Conservation (phyloP, 2,329 filamentous ascomycete species). For the Ophiostoma perfectum region DNA sequence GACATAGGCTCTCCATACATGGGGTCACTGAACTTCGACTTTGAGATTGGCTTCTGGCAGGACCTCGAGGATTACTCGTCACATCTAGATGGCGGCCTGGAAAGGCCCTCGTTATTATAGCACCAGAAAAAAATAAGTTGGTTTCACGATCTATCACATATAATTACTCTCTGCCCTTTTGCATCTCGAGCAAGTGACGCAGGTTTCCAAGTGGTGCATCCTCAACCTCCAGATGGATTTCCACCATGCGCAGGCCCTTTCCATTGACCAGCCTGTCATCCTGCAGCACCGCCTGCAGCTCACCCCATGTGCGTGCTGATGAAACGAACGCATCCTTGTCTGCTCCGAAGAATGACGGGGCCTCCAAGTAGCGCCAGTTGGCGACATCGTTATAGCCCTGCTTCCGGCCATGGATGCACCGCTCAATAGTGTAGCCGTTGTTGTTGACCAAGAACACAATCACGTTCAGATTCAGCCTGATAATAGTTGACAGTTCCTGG, state of each 20-base stretch:
- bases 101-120: not conserved
- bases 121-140: not conserved
- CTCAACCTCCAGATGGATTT: constrained; percentile 10
- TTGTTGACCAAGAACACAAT: constrained; percentile 13
- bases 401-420: constrained; percentile 11
- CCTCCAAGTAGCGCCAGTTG: constrained; percentile 14
- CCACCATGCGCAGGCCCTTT: constrained; percentile 10
- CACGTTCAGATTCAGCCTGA: not conserved
- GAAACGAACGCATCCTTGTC: not conserved
- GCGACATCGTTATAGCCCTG: constrained; percentile 11
- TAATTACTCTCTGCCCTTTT: not conserved
- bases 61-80: constrained; percentile 11
- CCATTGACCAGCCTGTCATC: constrained; percentile 2
- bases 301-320: constrained; percentile 13
- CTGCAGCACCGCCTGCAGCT: not conserved
- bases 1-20: not conserved
- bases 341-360: constrained; percentile 4
- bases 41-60: constrained; percentile 13
- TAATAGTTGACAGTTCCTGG: constrained; percentile 7
- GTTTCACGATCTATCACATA: not conserved
- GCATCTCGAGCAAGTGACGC: not conserved
- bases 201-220: constrained; percentile 8
- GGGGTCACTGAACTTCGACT: constrained; percentile 6
- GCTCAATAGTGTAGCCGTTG: constrained; percentile 14
- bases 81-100: not conserved